These are phyloP conservation scores for Rostrohypoxylon terebratum DNA, from an alignment of 495 filamentous ascomycete genomes.

Conservation along the genomic window DNA sequence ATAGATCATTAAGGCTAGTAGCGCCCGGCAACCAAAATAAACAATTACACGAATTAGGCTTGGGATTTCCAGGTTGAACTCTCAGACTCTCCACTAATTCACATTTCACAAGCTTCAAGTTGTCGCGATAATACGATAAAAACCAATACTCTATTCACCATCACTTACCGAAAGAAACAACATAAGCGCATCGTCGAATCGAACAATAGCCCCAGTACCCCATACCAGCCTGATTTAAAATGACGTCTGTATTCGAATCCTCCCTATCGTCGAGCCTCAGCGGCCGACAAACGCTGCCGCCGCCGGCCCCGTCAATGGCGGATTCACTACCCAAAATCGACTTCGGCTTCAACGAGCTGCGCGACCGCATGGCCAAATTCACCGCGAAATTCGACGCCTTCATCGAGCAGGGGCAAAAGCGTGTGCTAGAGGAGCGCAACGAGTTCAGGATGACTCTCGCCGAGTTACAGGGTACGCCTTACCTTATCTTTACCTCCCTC, in stretches of 20 bases:
- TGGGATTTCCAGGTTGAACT: slow-evolving; percentile 3
- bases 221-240: slow-evolving; percentile 51
- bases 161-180: not conserved
- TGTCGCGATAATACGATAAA: slow-evolving; percentile 23
- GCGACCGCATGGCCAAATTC: slow-evolving; percentile 94
- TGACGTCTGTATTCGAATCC: slow-evolving; percentile 80
- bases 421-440: slow-evolving; percentile 91
- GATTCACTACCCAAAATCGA: slow-evolving; percentile 89
- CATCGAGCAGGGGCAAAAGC: slow-evolving; percentile 89
- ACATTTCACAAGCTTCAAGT: slow-evolving; percentile 12
- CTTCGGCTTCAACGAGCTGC: slow-evolving; percentile 96
- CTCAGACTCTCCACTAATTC: not conserved
- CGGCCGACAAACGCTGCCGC: slow-evolving; percentile 70
- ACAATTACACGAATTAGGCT: slow-evolving; percentile 34
- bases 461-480: slow-evolving; percentile 80
- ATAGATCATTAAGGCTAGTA: not conserved
- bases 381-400: slow-evolving; percentile 92
- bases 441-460: slow-evolving; percentile 90
- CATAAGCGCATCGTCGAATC: not conserved
- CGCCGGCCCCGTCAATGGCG: slow-evolving; percentile 65
- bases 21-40: slow-evolving; percentile 51
- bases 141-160: slow-evolving; percentile 3
- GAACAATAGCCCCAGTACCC: no score
- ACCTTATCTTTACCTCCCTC: not conserved
- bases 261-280: slow-evolving; percentile 79